Evolutionary conservation across 2,329 filamentous ascomycete genomes (phyloP).

Genomic region (Fusarium decemcellulare): DNA sequence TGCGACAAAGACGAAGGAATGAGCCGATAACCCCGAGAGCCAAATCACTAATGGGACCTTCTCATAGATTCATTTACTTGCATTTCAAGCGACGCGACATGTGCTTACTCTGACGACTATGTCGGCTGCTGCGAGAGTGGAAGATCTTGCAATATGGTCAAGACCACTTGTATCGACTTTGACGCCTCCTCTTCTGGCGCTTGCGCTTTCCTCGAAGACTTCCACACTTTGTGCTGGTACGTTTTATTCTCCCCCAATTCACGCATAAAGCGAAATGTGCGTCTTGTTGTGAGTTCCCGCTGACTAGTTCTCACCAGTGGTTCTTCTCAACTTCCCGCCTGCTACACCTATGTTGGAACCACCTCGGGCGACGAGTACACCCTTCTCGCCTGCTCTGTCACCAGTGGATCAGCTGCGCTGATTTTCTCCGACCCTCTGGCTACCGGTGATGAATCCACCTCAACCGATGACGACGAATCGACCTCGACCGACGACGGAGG

Average conservation of each 20-base stretch:
- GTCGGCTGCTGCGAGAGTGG: constrained; percentile 52
- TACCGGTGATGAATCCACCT: constrained; percentile 1
- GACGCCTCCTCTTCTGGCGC: constrained; percentile 37
- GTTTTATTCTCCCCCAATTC: constrained; percentile 4
- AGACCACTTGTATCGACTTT: constrained; percentile 53
- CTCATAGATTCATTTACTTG: constrained; percentile 49
- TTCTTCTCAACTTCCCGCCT: constrained; percentile 28
- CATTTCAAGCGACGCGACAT: constrained; percentile 44
- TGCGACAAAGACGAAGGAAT: neutral
- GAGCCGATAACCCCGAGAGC: neutral
- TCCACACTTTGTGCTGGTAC: constrained; percentile 55
- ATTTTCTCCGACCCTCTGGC: constrained; percentile 50
- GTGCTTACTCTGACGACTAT: constrained; percentile 43
- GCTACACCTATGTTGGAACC: constrained; percentile 50
- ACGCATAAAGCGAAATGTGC: neutral
- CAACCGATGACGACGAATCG: constrained; percentile 8
- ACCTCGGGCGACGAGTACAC: constrained; percentile 40
- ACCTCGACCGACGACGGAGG: constrained; percentile 10
- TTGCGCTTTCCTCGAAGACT: constrained; percentile 48
- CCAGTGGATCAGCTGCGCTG: constrained; percentile 44
- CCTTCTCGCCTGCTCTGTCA: constrained; percentile 47
- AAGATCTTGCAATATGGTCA: constrained; percentile 47
- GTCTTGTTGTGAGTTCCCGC: neutral
- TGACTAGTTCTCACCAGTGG: constrained; percentile 35
- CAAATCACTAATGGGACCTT: constrained; percentile 4